Evolutionary conservation across 345 rosid species (phyloP).

Genomic region (Combretum micranthum): DNA sequence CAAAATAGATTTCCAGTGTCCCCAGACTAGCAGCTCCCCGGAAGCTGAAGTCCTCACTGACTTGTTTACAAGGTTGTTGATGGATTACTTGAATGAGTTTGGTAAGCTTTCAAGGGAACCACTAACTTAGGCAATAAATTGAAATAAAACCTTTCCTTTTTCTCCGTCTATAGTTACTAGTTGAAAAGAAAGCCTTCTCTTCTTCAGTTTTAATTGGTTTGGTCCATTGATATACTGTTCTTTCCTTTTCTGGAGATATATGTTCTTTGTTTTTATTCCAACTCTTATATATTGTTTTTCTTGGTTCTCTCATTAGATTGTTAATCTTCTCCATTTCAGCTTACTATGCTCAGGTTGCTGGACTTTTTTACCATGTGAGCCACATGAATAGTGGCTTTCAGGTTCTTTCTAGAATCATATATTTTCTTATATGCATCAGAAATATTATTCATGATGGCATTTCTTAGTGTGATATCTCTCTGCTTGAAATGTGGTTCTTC

Average conservation of each 20-base stretch:
- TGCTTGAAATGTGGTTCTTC: background rate
- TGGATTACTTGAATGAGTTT: slow-evolving; percentile 92
- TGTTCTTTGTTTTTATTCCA: no score
- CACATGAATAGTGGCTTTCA: slow-evolving; percentile 59
- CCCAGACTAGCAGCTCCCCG: slow-evolving; percentile 64
- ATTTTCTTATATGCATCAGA: no score
- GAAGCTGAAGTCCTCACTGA: slow-evolving; percentile 68
- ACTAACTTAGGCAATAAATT: background rate
- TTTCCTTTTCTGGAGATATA: no score
- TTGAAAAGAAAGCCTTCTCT: no score
- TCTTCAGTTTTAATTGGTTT: no score
- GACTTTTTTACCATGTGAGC: slow-evolving; percentile 54
- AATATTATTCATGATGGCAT: no score
- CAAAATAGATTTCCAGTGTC: slow-evolving; percentile 76
- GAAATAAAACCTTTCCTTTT: background rate
- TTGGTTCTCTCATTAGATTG: no score
- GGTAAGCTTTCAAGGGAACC: slow-evolving; percentile 37
- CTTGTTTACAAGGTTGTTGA: slow-evolving; percentile 63
- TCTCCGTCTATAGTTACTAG: background rate
- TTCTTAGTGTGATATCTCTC: no score
- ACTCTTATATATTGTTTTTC: no score
- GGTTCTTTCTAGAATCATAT: slow-evolving; percentile 28
- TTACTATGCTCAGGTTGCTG: slow-evolving; percentile 92
- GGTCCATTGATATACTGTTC: no score
- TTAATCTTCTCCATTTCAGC: slow-evolving; percentile 38